phyloP scores from a whole-genome alignment of 2,329 filamentous ascomycete genomes.

The Colletotrichum navitas region DNA sequence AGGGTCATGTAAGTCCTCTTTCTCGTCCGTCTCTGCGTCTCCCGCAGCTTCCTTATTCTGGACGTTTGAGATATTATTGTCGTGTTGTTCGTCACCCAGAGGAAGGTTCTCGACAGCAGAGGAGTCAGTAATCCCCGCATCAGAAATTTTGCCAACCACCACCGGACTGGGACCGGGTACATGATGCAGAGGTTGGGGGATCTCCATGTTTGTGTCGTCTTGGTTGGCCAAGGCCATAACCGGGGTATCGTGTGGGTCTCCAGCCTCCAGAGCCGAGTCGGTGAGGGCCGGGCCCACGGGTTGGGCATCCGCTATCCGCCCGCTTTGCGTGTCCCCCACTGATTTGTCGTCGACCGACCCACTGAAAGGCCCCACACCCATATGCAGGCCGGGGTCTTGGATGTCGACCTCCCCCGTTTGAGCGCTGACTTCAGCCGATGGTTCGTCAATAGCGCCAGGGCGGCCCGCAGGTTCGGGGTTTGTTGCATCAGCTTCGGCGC shows the following conservation, averaged over 20 bases:
- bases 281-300: conserved; percentile 42
- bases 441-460: conserved; percentile 35
- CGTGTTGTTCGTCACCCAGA: conserved; percentile 45
- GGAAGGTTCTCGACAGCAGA: conserved; percentile 36
- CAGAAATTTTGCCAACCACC: conserved; percentile 38
- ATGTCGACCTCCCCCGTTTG: conserved; percentile 31
- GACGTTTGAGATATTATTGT: conserved; percentile 45
- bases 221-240: conserved; percentile 40
- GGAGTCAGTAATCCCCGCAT: conserved; percentile 36
- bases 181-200: conserved; percentile 37
- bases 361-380: conserved; percentile 32
- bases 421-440: conserved; percentile 11
- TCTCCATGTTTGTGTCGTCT: conserved; percentile 42
- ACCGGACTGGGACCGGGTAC: conserved; percentile 28
- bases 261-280: conserved; percentile 43
- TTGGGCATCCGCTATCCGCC: conserved; percentile 42
- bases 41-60: conserved; percentile 47
- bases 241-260: conserved; percentile 39
- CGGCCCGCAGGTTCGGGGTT: conserved; percentile 34
- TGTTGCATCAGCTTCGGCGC: conserved; percentile 38
- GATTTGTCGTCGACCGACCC: conserved; percentile 36
- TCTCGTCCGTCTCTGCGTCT: conserved; percentile 48
- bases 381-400: conserved; percentile 37
- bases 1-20: conserved; percentile 33
- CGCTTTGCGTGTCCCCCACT: conserved; percentile 40